Base-by-base conservation (phyloP, 352 stramenopile species). In the Globisporangium paddicum region DNA sequence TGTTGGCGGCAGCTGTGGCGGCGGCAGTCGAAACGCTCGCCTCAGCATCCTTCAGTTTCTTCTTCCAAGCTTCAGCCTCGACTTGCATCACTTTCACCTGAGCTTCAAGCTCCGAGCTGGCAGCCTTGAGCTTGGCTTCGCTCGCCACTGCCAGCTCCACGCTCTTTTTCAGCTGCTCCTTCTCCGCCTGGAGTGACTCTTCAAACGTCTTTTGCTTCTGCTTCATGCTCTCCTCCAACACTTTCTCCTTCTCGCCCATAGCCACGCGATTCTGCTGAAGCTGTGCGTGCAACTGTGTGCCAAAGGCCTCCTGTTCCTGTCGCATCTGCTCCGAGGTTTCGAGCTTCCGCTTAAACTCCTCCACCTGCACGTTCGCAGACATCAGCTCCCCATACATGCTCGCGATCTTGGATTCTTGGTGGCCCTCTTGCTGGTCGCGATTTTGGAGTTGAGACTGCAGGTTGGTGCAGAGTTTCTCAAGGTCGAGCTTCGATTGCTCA, bases 321-420 rank as follows among this genome's bases (percentile, higher is more conserved):
- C 70, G 65, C 60, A 84, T 79, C 50, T 89, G 67, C 28, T 90
- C 82, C 4, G 82, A 86, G 5, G 68, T 74, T 58, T 90, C 75
- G 2, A 89, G 62, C 9, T 83, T 77, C 11, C 85, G 73, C 21
- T 83, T 86, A 18, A 79, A 65, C 34, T 95, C 85, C 37, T 93
- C 82, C 1, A 92, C 49, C 44, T 92, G 85, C 0, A 95, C 81
- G 42, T 82, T 89, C 1, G 80, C 69, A 40, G 82, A 61, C 78
- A 93, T 89, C 7, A 95, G 59, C 23, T 92, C 85, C 44, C 79
- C 80, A 19, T 75, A 81, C 14, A 89, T 69, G 40, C 71, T 89
- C 5, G 77, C 68, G 35, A 93, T 69, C 35, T 82, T 80, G 25
- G 81, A 89, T 60, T 90, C 77, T 64, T 90, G 79, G 18, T 88